Conservation (phyloP, 768 basidiomycete genomes). For the Cystofilobasidium ferigula region DNA sequence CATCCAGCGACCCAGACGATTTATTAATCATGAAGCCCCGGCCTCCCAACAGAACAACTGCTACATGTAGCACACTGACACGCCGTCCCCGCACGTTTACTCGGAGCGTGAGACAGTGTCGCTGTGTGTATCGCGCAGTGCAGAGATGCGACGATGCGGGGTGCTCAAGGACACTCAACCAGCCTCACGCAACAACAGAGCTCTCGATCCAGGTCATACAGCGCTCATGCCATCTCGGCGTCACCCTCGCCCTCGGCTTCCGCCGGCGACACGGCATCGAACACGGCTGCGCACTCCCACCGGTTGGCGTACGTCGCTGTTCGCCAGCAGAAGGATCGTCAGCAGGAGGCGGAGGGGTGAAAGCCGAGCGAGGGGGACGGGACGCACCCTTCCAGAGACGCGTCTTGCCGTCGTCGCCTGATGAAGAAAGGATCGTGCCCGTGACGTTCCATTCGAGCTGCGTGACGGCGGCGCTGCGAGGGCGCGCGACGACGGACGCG, state of each 20-base stretch:
- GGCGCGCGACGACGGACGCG: not conserved
- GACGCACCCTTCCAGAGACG: slow-evolving; percentile 65
- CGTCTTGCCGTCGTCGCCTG: slow-evolving; percentile 43
- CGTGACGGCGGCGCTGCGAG: slow-evolving; percentile 53
- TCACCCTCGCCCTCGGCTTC: not conserved
- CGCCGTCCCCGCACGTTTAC: too few species aligned
- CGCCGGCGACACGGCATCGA: not conserved
- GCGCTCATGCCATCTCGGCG: not conserved
- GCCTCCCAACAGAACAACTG: too few species aligned
- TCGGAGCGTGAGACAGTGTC: too few species aligned
- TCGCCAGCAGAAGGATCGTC: not conserved
- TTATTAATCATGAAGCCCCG: too few species aligned
- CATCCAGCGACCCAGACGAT: too few species aligned
- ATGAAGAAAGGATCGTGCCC: slow-evolving; percentile 53
- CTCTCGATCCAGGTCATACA: too few species aligned
- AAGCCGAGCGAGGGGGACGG: not conserved
- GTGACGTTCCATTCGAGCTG: slow-evolving; percentile 87
- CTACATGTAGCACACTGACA: too few species aligned
- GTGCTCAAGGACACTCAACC: too few species aligned
- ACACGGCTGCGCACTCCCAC: slow-evolving; percentile 1
- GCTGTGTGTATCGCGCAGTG: too few species aligned
- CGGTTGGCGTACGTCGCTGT: slow-evolving; percentile 2
- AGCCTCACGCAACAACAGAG: too few species aligned
- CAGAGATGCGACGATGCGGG: too few species aligned
- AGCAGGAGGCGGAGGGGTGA: not conserved